Base-by-base conservation (phyloP, 2,329 filamentous ascomycete genomes). In the Xenoacremonium recifei region DNA sequence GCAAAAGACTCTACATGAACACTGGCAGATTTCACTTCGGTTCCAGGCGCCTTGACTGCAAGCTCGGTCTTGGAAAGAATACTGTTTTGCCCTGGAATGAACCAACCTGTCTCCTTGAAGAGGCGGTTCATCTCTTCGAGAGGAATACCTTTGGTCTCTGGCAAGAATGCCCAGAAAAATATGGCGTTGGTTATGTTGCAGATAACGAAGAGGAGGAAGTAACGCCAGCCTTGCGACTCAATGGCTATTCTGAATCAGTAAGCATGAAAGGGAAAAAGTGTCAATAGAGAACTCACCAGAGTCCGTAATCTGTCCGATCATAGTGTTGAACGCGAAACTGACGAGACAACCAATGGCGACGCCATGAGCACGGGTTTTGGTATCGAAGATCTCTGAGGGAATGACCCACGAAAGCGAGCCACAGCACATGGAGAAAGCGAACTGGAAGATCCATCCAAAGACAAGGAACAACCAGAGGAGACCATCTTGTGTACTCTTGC, bases 391-490 rank as follows among this genome's bases (percentile, higher is more conserved):
- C 57, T 88, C 84, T 37, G 84, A 80, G 0, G 77, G 78, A 40
- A 82, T 79, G 50, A 76, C 75, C 74, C 63, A 74, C n/a, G 58
- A 62, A 2, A 88, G 65, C 0, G 85, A 83, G 12, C 85, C 85
- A 45, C 82, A 86, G 3, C 82, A 83, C 33, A 76, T 76, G 4
- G 75, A 82, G 71, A 87, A 89, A 37, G 74, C 82, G 68, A 88
- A 84, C 64, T 89, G 88, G 71, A 86, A 89, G 5, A 87, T 58
- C 85, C 85, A 89, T 3, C 84, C 89, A 51, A 76, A 73, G 40
- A 39, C 51, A 50, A 89, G 89, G 63, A 89, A 90, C 4, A 79
- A 83, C 81, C 82, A 87, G 9, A 75, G 72, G n/a, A 48, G 42
- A 2, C 33, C 29, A 34, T 37, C 20, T 31, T 25, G 45, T 30